Percentiles rank a stretch among this genome's conserved stretches.
Conservation (phyloP, 2,329 filamentous ascomycete species). For the Penicillium sp. region DNA sequence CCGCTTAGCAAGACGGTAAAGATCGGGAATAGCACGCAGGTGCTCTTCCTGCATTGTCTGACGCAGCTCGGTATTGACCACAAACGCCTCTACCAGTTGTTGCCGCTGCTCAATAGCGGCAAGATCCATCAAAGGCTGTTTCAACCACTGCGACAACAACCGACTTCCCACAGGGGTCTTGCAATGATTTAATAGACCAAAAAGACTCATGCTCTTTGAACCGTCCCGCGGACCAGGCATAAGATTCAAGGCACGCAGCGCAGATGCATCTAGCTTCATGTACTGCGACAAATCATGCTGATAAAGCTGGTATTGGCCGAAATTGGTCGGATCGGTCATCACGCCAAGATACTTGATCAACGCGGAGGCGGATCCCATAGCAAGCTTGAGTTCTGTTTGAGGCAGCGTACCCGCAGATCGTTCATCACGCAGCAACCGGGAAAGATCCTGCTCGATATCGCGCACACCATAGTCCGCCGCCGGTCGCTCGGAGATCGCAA, state of each 20-base stretch:
- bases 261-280: slow-evolving; percentile 97
- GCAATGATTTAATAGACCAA: slow-evolving; percentile 92
- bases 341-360: slow-evolving; percentile 93
- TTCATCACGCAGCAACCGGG: slow-evolving; percentile 85
- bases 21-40: slow-evolving; percentile 85
- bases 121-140: slow-evolving; percentile 93
- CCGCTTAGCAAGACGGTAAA: slow-evolving; percentile 90
- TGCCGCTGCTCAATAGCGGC: slow-evolving; percentile 88
- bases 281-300: slow-evolving; percentile 96
- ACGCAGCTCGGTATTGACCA: slow-evolving; percentile 85
- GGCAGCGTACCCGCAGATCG: slow-evolving; percentile 74
- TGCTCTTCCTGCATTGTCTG: slow-evolving; percentile 98
- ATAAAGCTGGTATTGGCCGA: slow-evolving; percentile 95
- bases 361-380: slow-evolving; percentile 92
- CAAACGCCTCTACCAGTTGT: slow-evolving; percentile 92
- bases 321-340: slow-evolving; percentile 89
- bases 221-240: slow-evolving; percentile 96
- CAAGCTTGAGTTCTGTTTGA: slow-evolving; percentile 89
- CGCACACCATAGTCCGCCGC: slow-evolving; percentile 78
- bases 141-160: slow-evolving; percentile 91
- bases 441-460: slow-evolving; percentile 94
- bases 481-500: slow-evolving; percentile 82
- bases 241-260: slow-evolving; percentile 89
- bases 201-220: slow-evolving; percentile 96
- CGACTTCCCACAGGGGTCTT: slow-evolving; percentile 93